These are phyloP conservation scores for Saprolegnia diclina DNA, from an alignment of 352 stramenopile genomes.

Conservation along the genomic window DNA sequence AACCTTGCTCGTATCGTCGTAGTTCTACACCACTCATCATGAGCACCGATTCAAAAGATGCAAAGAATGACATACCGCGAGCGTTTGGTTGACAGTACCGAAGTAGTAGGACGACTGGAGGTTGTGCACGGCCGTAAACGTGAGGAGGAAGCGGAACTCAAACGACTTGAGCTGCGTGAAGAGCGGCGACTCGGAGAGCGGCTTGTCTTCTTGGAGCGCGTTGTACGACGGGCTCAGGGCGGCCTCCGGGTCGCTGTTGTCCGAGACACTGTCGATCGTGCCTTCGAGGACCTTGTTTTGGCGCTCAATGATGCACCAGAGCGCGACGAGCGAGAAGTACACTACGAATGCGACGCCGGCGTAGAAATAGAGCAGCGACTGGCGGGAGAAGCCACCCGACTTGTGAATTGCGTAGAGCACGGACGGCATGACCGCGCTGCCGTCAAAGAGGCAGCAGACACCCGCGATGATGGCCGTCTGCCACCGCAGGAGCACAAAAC, in stretches of 20 bases:
- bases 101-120: constrained; percentile 12
- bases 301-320: constrained; percentile 70
- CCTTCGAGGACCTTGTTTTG: constrained; percentile 7
- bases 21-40: background rate
- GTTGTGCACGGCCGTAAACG: constrained; percentile 1
- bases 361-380: constrained; percentile 45
- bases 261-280: constrained; percentile 6
- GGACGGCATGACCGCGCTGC: constrained; percentile 63
- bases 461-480: constrained; percentile 71
- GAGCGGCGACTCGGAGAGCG: background rate
- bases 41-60: background rate
- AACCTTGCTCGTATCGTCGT: constrained; percentile 3
- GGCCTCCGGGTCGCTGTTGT: background rate
- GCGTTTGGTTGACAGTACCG: background rate
- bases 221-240: background rate
- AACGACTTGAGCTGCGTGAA: constrained; percentile 2
- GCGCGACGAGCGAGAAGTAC: constrained; percentile 55
- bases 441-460: constrained; percentile 74
- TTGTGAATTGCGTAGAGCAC: constrained; percentile 53
- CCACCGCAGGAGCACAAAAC: constrained; percentile 61
- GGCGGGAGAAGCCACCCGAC: constrained; percentile 37
- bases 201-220: background rate
- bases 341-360: constrained; percentile 39
- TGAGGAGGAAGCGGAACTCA: constrained; percentile 8
- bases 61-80: background rate